Conservation (phyloP, 1,284 basidiomycete genomes). For the Paramarasmius palmivorus region DNA sequence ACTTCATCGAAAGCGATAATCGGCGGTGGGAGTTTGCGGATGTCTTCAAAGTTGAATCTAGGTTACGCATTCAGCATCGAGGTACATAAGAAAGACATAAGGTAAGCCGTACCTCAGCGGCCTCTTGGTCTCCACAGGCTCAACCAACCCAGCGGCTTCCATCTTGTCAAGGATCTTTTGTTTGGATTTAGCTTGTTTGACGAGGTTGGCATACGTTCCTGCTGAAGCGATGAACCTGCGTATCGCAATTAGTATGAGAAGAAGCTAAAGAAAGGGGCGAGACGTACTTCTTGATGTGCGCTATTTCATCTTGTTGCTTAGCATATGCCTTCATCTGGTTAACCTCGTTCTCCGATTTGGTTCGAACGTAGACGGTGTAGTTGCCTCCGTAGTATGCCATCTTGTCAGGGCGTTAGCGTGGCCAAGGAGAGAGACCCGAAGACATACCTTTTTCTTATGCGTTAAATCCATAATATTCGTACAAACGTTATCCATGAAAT, state of each 20-base stretch:
- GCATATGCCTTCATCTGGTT: conserved; percentile 99
- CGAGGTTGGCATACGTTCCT: conserved; percentile 98
- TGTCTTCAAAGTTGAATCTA: conserved; percentile 94
- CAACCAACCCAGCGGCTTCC: conserved; percentile 98
- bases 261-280: conserved; percentile 10
- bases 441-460: conserved; percentile 74
- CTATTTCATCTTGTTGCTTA: conserved; percentile 98
- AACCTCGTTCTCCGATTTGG: conserved; percentile 95
- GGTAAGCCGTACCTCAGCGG: conserved; percentile 51
- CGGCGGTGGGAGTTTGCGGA: conserved; percentile 92
- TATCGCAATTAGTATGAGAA: conserved; percentile 2
- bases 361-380: conserved; percentile 95
- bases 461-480: conserved; percentile 99
- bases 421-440: neutral
- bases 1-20: conserved; percentile 96
- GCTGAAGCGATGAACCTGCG: conserved; percentile 93
- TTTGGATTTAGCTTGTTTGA: conserved; percentile 98
- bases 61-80: neutral
- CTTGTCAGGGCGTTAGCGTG: neutral
- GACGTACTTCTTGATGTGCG: conserved; percentile 90
- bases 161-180: conserved; percentile 99
- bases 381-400: conserved; percentile 93
- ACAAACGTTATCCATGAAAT: conserved; percentile 98
- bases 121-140: conserved; percentile 79
- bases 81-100: neutral